Conservation (phyloP, 1,284 basidiomycete species). For the Leccinum subrobustum region DNA sequence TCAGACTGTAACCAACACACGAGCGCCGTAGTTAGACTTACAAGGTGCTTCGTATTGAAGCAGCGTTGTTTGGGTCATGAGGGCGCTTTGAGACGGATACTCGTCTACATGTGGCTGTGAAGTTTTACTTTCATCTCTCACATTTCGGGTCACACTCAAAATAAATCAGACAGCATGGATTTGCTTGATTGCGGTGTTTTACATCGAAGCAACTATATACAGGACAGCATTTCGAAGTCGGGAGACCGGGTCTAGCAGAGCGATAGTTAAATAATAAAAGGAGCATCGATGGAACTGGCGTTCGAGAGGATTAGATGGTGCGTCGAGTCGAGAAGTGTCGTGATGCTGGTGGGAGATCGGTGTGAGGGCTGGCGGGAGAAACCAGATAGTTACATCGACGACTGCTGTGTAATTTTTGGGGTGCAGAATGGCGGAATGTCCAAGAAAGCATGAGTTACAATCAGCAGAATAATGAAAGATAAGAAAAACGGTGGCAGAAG, state of each 20-base stretch:
- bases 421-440: conserved; percentile 15
- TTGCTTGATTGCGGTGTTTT: conserved; percentile 23
- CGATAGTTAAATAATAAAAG: conserved; percentile 19
- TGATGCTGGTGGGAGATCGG: conserved; percentile 17
- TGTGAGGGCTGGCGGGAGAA: conserved; percentile 1
- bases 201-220: conserved; percentile 34
- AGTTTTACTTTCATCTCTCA: background rate
- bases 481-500: conserved; percentile 28
- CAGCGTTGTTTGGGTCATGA: conserved; percentile 62
- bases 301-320: conserved; percentile 13
- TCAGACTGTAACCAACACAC: conserved; percentile 9
- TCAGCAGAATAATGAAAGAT: conserved; percentile 37
- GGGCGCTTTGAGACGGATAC: conserved; percentile 6
- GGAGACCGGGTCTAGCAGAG: conserved; percentile 20
- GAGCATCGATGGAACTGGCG: conserved; percentile 10
- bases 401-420: conserved; percentile 29
- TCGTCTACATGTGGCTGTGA: conserved; percentile 29
- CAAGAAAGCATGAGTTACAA: conserved; percentile 27
- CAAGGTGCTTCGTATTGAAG: conserved; percentile 76
- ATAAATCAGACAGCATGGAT: conserved; percentile 3
- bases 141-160: background rate
- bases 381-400: conserved; percentile 18
- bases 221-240: conserved; percentile 29
- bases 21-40: conserved; percentile 39
- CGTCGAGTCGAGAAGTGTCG: conserved; percentile 24